Base-by-base conservation (phyloP, 208 protist genomes). In the Vickermania ingenoplastis region DNA sequence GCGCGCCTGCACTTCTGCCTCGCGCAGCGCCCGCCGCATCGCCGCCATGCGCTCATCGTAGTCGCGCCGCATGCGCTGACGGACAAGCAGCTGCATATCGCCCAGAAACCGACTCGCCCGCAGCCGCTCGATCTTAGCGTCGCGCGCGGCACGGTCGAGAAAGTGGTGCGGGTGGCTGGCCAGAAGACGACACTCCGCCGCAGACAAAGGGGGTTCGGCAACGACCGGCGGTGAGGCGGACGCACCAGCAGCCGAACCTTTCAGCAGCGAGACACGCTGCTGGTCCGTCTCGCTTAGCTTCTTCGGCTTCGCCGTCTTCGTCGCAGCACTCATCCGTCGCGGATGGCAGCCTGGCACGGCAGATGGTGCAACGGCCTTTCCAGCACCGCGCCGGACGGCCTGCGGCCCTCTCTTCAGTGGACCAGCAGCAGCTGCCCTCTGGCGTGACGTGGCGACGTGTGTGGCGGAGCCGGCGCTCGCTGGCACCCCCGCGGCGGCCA, bases 91-190 rank as follows among this genome's bases (percentile, higher is more conserved):
- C 61, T 94, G 83, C 51, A 83, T 58, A 41, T 89, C 74, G 49
- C 75, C 80, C 21, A 91, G 71, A 58, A 90, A 83, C 13, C 83
- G 76, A 2, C 77, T 63, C 0, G 84, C 76, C 14, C 81, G 79
- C 29, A 94, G 76, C 11, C 81, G 75, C 54, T 87, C 84, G 51
- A 91, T 91, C 58, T 94, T 94, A 51, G 71, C 63, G 57, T 94
- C 83, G 0, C 88, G 71, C 36, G 66, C 79, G 0, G 59, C 73
- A 25, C 70, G 64, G 57, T 89, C 73, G 31, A 86, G 72, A 41
- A 67, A 66, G 41, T 72, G 67, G 64, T 79, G 73, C 23, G 84
- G 80, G 30, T 85, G 77, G 23, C 67, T 66, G 0, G 71, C 61
- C 5, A 86, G 53, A 5, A 86, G 48, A n/a, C 70, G 69, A 11